A percentile compares a stretch with the other conserved stretches of the same genome.
phyloP scores from a whole-genome alignment of 345 rosid genomes.

The Gossypium ekmanianum region DNA sequence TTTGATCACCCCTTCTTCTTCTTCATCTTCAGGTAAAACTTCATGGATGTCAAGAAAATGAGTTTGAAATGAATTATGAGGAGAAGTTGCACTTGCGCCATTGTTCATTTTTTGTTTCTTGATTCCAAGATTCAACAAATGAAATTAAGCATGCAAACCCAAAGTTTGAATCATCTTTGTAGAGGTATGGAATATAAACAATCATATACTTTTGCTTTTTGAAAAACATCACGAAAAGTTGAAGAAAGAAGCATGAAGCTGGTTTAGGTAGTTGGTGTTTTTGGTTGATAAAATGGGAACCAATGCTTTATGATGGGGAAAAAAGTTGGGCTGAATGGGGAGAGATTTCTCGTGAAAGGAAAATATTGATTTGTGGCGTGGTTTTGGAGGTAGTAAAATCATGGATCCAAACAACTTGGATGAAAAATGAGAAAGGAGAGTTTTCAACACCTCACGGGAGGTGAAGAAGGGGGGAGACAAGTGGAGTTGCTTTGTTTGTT shows the following conservation, averaged over 20 bases:
- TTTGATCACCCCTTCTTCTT: conserved; percentile 35
- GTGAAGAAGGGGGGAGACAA: not conserved
- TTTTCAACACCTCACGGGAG: conserved; percentile 2
- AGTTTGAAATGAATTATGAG: conserved; percentile 7
- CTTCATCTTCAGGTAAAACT: conserved; percentile 47
- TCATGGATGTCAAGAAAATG: conserved; percentile 71
- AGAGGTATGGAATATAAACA: not conserved
- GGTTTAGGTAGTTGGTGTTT: not conserved
- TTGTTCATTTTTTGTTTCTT: conserved; percentile 10
- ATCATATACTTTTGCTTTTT: not conserved
- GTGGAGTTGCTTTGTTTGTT: not conserved
- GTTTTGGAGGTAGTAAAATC: not conserved
- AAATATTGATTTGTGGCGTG: not conserved
- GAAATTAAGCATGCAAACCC: not conserved
- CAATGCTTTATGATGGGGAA: conserved; percentile 1
- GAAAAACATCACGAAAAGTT: conserved; percentile 7
- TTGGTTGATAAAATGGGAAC: conserved; percentile 6
- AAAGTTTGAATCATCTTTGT: not conserved
- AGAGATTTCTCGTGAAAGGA: not conserved
- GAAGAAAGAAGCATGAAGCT: not conserved
- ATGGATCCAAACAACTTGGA: not conserved
- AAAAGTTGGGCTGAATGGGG: not conserved
- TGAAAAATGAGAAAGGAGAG: not conserved
- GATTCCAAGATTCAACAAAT: not conserved
- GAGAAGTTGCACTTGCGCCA: not conserved